phyloP scores from a whole-genome alignment of 2,329 filamentous ascomycete species.

The Chaetomiaceae sp. region DNA sequence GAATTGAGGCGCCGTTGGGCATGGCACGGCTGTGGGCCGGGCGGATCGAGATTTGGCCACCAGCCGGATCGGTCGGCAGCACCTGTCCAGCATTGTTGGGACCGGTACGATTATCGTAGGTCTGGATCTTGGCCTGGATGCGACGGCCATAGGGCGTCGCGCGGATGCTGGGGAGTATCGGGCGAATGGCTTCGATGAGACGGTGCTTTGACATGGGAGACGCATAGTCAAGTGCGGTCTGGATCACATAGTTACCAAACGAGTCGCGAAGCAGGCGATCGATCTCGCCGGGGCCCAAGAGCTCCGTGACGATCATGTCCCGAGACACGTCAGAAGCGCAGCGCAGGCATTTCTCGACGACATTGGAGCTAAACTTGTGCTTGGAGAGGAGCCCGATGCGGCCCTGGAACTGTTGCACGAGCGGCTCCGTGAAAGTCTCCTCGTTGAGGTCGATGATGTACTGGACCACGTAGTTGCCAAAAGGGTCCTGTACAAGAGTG shows the following conservation, averaged over 20 bases:
- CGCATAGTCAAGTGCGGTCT: constrained; percentile 87
- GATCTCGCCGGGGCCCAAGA: constrained; percentile 69
- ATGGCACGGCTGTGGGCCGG: constrained; percentile 41
- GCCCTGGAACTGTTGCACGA: constrained; percentile 76
- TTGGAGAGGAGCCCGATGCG: constrained; percentile 71
- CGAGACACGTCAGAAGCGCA: constrained; percentile 72
- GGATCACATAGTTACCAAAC: constrained; percentile 96
- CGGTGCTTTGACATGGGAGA: constrained; percentile 67
- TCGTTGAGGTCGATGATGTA: constrained; percentile 97
- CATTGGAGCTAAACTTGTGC: constrained; percentile 99
- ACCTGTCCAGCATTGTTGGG: constrained; percentile 44
- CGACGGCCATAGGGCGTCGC: constrained; percentile 92
- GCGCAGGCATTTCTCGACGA: constrained; percentile 93
- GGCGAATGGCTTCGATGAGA: constrained; percentile 79
- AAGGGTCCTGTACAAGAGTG: constrained; percentile 88
- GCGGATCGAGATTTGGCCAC: constrained; percentile 52
- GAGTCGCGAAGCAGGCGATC: constrained; percentile 86
- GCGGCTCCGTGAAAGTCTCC: constrained; percentile 77
- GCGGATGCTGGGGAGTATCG: constrained; percentile 77
- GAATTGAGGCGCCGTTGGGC: constrained; percentile 37
- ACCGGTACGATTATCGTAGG: constrained; percentile 47
- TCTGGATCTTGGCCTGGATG: constrained; percentile 81
- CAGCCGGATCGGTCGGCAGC: constrained; percentile 49
- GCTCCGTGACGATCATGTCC: constrained; percentile 79
- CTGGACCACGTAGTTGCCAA: constrained; percentile 97